Evolutionary conservation across 2,329 filamentous ascomycete genomes (phyloP), one percentile per base, ranked within the genome.

Genomic region (Pleomassaria siparia): DNA sequence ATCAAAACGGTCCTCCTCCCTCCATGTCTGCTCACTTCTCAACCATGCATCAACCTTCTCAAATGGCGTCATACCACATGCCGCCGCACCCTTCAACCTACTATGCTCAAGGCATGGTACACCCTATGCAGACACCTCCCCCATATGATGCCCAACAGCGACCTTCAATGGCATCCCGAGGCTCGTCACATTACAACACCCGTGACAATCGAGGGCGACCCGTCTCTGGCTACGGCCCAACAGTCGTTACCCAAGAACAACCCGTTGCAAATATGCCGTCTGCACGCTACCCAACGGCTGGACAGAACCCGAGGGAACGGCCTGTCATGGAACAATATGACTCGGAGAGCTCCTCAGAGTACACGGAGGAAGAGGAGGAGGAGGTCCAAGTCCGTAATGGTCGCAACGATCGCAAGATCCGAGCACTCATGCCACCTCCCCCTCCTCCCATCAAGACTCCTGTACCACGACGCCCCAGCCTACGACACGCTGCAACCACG

Each of bases 1-100:
- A 35, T 35, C 15, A 9, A 9, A 47, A 53, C 42, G 66, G 66
- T 12, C 67, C 68, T 22, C 68, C 69, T 7, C 67, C 46, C 4
- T 55, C 69, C 4, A 51, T 58, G 47, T 67, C 65, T 26, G 65
- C 64, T 5, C 60, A 59, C 41, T 60, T 43, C 41, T 54, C 47
- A 44, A 57, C 51, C 30, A 57, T 51, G 13, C 54, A 51, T 36
- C 51, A 56, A 10, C 45, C 32, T 15, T 47, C 51, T 9, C 47
- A 49, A 12, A 57, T 60, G 53, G 11, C 35, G 25, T 39, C 50
- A 2, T 58, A n/a, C n/a, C n/a, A 45, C 37, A 51, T 54, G 47
- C 49, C 57, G 46, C 51, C 46, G 1, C 44, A 30, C 28, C 53
- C 51, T 30, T 44, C 62, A 44, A 40, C 37, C 37, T 35, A 53